phyloP scores from a whole-genome alignment of 2,329 filamentous ascomycete genomes.

The Aspergillus brunneoviolaceus region DNA sequence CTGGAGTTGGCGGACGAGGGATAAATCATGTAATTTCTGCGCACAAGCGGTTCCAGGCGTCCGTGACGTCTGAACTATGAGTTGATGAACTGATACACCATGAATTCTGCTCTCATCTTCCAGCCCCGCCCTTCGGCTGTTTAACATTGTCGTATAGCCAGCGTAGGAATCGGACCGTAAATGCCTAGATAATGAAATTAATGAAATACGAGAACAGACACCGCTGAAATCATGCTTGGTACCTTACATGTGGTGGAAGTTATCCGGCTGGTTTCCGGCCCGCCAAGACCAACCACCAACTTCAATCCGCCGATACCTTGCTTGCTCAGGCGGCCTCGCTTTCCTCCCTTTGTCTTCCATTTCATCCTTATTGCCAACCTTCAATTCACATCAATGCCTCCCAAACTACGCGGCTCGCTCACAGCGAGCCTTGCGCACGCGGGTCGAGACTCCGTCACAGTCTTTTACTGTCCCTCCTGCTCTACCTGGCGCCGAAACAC shows the following conservation, averaged over 20 bases:
- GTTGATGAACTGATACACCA: constrained; percentile 32
- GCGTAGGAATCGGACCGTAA: not conserved
- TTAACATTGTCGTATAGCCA: too few relatives aligned
- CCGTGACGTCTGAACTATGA: constrained; percentile 30
- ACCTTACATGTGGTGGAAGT: not conserved
- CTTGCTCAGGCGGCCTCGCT: not conserved
- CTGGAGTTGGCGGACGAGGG: constrained; percentile 17
- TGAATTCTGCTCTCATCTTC: constrained; percentile 14
- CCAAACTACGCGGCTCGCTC: constrained; percentile 39
- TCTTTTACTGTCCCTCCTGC: constrained; percentile 45
- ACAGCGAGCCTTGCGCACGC: constrained; percentile 34
- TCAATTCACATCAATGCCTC: constrained; percentile 36
- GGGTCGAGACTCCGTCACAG: constrained; percentile 20
- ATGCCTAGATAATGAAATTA: not conserved
- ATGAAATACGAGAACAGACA: not conserved
- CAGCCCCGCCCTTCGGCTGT: not conserved
- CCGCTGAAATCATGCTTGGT: not conserved
- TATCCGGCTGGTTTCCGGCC: not conserved
- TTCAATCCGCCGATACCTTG: constrained; percentile 11
- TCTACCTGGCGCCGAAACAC: constrained; percentile 33
- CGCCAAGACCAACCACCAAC: constrained; percentile 5
- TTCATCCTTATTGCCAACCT: constrained; percentile 8
- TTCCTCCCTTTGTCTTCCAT: constrained; percentile 2
- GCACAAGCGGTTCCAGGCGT: constrained; percentile 22
- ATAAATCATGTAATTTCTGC: constrained; percentile 22